Percentiles rank a stretch among this genome's conserved stretches.
Conservation (phyloP, 2,329 filamentous ascomycete species). For the Alternaria arbusti region DNA sequence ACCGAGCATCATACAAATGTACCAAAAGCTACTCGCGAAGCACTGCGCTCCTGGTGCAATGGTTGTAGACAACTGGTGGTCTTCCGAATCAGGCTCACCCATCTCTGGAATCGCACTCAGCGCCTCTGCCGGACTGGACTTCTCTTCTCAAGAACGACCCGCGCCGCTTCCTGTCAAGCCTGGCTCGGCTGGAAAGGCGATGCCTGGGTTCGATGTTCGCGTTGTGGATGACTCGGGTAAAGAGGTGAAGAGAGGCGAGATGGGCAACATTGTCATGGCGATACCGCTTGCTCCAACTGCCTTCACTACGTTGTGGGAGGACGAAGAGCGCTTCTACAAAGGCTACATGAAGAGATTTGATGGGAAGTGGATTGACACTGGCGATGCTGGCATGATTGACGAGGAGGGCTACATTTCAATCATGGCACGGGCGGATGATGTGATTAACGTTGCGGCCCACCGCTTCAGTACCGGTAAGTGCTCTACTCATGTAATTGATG, state of each 20-base stretch:
- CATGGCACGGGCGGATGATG: conserved; percentile 76
- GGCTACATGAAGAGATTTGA: conserved; percentile 83
- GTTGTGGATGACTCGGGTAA: conserved; percentile 81
- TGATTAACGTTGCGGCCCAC: conserved; percentile 96
- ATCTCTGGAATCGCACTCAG: conserved; percentile 71
- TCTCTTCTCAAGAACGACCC: conserved; percentile 50
- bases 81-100: conserved; percentile 71
- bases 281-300: conserved; percentile 85
- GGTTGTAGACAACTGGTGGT: conserved; percentile 78
- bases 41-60: conserved; percentile 69
- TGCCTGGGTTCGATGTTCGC: conserved; percentile 89
- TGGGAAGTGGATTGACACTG: conserved; percentile 87
- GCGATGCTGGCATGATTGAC: conserved; percentile 88
- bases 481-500: background rate
- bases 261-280: conserved; percentile 90
- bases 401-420: conserved; percentile 69
- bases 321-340: conserved; percentile 83
- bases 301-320: conserved; percentile 84
- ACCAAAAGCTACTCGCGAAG: conserved; percentile 72
- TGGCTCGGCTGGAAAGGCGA: conserved; percentile 86
- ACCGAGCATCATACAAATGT: conserved; percentile 81
- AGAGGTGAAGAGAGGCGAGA: conserved; percentile 72
- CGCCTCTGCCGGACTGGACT: conserved; percentile 65
- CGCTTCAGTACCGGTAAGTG: conserved; percentile 80
- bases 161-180: conserved; percentile 72